A percentile compares a stretch with the other conserved stretches of the same genome.
Evolutionary conservation across 805 yeast genomes (phyloP).

Genomic region (Saccharomycopsis selenospora): DNA sequence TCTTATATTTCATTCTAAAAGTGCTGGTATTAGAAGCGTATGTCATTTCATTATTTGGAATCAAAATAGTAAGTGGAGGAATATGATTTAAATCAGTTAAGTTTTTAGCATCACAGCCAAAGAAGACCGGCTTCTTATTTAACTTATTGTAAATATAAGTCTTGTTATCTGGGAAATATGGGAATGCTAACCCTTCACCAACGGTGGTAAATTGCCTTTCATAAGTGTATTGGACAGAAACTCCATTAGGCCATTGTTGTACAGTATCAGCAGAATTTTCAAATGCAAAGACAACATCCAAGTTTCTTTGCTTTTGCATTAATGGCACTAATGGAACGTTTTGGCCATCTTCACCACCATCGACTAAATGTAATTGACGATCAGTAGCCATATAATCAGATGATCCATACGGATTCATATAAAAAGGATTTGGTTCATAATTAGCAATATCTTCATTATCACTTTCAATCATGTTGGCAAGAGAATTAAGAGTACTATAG

Average conservation of each 20-base stretch:
- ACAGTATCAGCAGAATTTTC: slow-evolving; percentile 62
- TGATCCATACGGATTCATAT: slow-evolving; percentile 33
- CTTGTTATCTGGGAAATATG: slow-evolving; percentile 65
- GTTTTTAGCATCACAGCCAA: slow-evolving; percentile 69
- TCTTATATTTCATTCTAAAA: slow-evolving; percentile 51
- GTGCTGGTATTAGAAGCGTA: slow-evolving; percentile 67
- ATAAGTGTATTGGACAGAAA: slow-evolving; percentile 48
- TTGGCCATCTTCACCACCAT: slow-evolving; percentile 65
- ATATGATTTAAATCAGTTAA: slow-evolving; percentile 44
- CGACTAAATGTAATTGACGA: slow-evolving; percentile 46
- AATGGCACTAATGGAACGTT: slow-evolving; percentile 56
- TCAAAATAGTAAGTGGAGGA: slow-evolving; percentile 72
- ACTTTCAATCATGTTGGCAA: slow-evolving; percentile 39
- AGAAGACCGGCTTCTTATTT: slow-evolving; percentile 66
- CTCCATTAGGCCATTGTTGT: slow-evolving; percentile 58
- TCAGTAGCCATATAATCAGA: slow-evolving; percentile 33
- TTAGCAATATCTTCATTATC: slow-evolving; percentile 56
- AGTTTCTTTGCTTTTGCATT: slow-evolving; percentile 47
- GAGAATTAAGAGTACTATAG: slow-evolving; percentile 33
- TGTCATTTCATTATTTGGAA: slow-evolving; percentile 63
- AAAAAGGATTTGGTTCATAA: slow-evolving; percentile 65
- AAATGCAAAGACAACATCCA: slow-evolving; percentile 56
- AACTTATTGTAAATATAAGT: slow-evolving; percentile 55
- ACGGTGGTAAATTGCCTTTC: slow-evolving; percentile 46
- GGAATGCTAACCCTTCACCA: slow-evolving; percentile 59